Evolutionary conservation across 2,329 filamentous ascomycete genomes (phyloP), one percentile per base, ranked within the genome.

Genomic region (Pyricularia sp.): DNA sequence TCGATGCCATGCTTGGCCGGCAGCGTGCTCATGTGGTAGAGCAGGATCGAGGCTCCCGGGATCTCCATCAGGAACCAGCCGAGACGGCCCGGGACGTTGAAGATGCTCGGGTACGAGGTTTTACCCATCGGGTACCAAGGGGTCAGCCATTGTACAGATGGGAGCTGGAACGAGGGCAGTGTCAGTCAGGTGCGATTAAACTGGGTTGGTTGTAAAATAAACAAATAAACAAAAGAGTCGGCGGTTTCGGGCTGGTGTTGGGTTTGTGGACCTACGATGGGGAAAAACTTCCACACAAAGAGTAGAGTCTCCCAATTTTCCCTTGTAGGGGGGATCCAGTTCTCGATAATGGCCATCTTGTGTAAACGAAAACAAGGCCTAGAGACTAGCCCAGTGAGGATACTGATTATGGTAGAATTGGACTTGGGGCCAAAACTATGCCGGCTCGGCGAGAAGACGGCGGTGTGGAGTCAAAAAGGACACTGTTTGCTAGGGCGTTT

Each of bases 51-150:
- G 75, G 93, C 90, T 20, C 92, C 93, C 0, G 92, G 89, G 17
- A 86, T 81, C 79, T 99, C 95, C 93, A 97, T 97, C 2, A 89
- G 86, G 69, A 91, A 85, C 95, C 95, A 99, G 69, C 88, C 93
- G 71, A 92, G 82, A 74, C 92, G 92, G 71, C 95, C 95, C 1
- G 94, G 92, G n/a, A 98, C 79, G 80, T 99, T 99, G 77, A 95
- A 82, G 14, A 81, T 81, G 74, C 90, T 93, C 3, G 84, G 76
- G 23, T 88, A 85, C 3, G 93, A 97, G 2, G 94, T 97, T 80
- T 98, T 98, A 78, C 95, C 95, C 82, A 94, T 93, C 67, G 92
- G 92, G 78, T 97, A 95, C 85, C 88, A 97, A 69, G 87, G 85
- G n/a, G 85, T 81, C 69, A 89, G 70, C 90, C 91, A 96, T 87